Base-by-base conservation (phyloP, 2,329 filamentous ascomycete genomes). In the Venturia carpophila region DNA sequence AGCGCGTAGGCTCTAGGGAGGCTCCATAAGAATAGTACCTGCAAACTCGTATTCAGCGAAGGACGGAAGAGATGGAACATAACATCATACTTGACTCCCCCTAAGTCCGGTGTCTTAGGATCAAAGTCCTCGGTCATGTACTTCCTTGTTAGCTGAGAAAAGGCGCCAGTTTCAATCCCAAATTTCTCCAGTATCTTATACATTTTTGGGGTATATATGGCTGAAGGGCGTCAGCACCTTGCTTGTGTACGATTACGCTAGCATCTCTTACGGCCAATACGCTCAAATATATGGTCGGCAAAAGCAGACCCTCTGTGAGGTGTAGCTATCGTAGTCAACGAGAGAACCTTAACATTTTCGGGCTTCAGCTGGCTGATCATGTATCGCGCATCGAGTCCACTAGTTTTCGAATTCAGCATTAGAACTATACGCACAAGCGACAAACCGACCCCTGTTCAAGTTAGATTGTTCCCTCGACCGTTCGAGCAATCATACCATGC, bases 331-430 rank as follows among this genome's bases (percentile, higher is more conserved):
- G 85, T 87, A 0, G 85, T 87, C 68, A 87, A 73, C 0, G 84
- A 87, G 45, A 92, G 80, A 66, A 96, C 89, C 72, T 90, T 91
- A 68, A 96, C 90, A 62, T 87, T 84, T 3, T 77, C 76, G 11
- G 83, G 84, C 62, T 79, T 78, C 27, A 87, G 74, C 52, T 76
- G 79, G 66, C 82, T 85, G 69, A 87, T 84, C 83, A 87, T 86
- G 69, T 86, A 86, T 66, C 85, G 79, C 41, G 85, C 80, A 71
- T 87, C 85, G 62, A 87, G 80, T 10, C 85, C 85, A 64, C 85
- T 85, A 61, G n/a, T 27, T 24, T 15, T 34, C n/a, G 39, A 45
- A 13, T 13, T 61, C 37, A 61, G 60, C n/a, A 27, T 21, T n/a
- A n/a, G 24, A 43, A 19, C 17, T 17, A 11, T 21, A 17, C 2